Evolutionary conservation across 2,329 filamentous ascomycete species (phyloP).

Genomic region (Fusarium sp.): DNA sequence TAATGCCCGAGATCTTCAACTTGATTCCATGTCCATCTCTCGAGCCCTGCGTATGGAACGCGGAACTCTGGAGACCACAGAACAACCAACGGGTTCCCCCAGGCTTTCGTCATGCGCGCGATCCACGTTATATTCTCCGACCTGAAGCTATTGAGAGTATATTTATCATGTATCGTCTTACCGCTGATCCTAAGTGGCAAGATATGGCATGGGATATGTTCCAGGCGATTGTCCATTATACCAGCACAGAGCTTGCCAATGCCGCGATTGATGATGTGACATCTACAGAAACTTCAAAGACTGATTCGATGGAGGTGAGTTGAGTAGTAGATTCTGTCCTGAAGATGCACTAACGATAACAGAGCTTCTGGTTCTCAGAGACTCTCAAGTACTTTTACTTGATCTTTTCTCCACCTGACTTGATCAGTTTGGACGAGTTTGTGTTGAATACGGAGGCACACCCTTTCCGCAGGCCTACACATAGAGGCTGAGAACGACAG

Average conservation of each 20-base stretch:
- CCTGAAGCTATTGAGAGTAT: slow-evolving; percentile 66
- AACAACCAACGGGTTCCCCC: slow-evolving; percentile 56
- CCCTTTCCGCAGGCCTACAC: slow-evolving; percentile 53
- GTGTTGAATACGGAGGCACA: slow-evolving; percentile 72
- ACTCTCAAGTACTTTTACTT: slow-evolving; percentile 83
- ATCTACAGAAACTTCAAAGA: slow-evolving; percentile 52
- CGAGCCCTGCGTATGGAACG: slow-evolving; percentile 52
- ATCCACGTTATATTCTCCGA: slow-evolving; percentile 65
- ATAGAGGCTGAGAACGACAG: too few species aligned
- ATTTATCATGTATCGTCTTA: slow-evolving; percentile 66
- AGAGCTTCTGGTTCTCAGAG: slow-evolving; percentile 81
- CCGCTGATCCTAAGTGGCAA: slow-evolving; percentile 62
- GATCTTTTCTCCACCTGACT: slow-evolving; percentile 74
- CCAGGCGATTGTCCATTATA: slow-evolving; percentile 60
- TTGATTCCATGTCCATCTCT: slow-evolving; percentile 61
- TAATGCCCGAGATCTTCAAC: slow-evolving; percentile 71
- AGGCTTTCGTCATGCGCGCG: slow-evolving; percentile 73
- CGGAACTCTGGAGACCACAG: slow-evolving; percentile 48
- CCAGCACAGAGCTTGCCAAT: slow-evolving; percentile 62
- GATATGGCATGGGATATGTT: slow-evolving; percentile 70
- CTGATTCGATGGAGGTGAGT: slow-evolving; percentile 73
- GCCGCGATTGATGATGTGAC: slow-evolving; percentile 63
- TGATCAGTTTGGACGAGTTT: slow-evolving; percentile 77
- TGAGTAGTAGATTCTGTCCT: background rate
- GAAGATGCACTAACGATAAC: slow-evolving; percentile 41